Base-by-base conservation (phyloP, 768 basidiomycete genomes). In the Suillus sp. region DNA sequence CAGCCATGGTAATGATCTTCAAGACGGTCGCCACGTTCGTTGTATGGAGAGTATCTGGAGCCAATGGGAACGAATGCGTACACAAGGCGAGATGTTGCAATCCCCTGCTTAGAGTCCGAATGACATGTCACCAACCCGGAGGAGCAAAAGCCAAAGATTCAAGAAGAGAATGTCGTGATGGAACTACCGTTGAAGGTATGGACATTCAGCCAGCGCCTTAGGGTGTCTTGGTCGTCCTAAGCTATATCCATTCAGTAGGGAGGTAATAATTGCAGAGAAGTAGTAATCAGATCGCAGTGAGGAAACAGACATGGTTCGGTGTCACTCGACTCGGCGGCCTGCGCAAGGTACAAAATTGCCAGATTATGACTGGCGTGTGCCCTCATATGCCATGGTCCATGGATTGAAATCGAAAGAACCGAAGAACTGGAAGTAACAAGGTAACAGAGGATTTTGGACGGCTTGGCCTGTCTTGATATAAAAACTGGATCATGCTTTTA, bases 371-470 rank as follows among this genome's bases (percentile, higher is more conserved):
- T 27, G 10, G 16, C 25, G 42, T 60, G 51, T 55, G 18, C 30
- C 32, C 32, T 34, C 32, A 34, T 34, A 34, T 34, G 32, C 32
- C 32, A 34, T 34, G 32, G 32, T 34, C 32, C 53, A 60, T n/a
- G 48, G 6, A 9, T 54, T 18, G 40, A 34, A 5, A 25, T 54
- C 3, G 22, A 38, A 59, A 61, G 35, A 61, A 1, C 48, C 22
- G 37, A 22, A 60, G 30, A 34, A 14, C 59, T 35, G 34, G 53
- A 59, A 53, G 20, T 20, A 61, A 56, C 56, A 59, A 59, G 20
- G 34, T 55, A 57, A 60, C 48, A 54, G 59, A 20, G 51, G 30
- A n/a, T 6, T n/a, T 53, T n/a, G 32, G 51, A 53, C 11, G 20
- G 20, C 10, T 53, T 20, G 32, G 3, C 32, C 20, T 51, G 50